Percentiles rank a stretch among this genome's conserved stretches.
Conservation (phyloP, 2,329 filamentous ascomycete genomes). For the Herpomyces periplanetae region DNA sequence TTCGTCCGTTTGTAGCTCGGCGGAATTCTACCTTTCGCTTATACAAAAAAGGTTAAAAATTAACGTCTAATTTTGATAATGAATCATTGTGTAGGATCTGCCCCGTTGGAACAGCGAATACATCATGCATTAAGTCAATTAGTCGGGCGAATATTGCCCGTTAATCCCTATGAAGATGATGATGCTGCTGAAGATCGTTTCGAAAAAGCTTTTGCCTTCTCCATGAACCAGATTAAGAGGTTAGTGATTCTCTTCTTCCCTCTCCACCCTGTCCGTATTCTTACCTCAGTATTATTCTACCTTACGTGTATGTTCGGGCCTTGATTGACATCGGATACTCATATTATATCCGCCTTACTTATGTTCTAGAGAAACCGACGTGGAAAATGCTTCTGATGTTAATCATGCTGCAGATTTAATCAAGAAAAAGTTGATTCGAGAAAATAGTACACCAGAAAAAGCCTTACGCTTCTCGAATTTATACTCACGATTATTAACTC, state of each 20-base stretch:
- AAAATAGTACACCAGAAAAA: slow-evolving; percentile 28
- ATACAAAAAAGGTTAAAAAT: no score
- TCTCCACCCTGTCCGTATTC: slow-evolving; percentile 3
- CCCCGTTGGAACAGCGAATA: slow-evolving; percentile 23
- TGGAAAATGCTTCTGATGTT: slow-evolving; percentile 24
- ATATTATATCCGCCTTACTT: slow-evolving; percentile 9
- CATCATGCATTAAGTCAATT: slow-evolving; percentile 39
- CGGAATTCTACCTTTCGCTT: no score
- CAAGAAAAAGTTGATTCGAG: slow-evolving; percentile 44
- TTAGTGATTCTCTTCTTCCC: slow-evolving; percentile 2
- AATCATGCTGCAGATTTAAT: slow-evolving; percentile 80
- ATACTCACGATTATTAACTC: slow-evolving; percentile 51
- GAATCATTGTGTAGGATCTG: no score
- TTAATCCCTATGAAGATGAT: slow-evolving; percentile 22
- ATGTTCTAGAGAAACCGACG: slow-evolving; percentile 8
- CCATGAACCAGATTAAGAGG: slow-evolving; percentile 10
- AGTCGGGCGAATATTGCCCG: slow-evolving; percentile 29
- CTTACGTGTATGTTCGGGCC: slow-evolving; percentile 3
- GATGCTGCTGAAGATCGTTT: slow-evolving; percentile 25
- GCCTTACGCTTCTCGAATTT: slow-evolving; percentile 59
- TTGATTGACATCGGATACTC: slow-evolving; percentile 6
- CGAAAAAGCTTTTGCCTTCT: slow-evolving; percentile 16
- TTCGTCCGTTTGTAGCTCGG: no score
- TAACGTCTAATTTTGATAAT: no score
- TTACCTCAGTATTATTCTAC: slow-evolving; percentile 3